Evolutionary conservation across 225 moss, liverwort and hornwort species (phyloP).

Genomic region (Anthoceros angustus): DNA sequence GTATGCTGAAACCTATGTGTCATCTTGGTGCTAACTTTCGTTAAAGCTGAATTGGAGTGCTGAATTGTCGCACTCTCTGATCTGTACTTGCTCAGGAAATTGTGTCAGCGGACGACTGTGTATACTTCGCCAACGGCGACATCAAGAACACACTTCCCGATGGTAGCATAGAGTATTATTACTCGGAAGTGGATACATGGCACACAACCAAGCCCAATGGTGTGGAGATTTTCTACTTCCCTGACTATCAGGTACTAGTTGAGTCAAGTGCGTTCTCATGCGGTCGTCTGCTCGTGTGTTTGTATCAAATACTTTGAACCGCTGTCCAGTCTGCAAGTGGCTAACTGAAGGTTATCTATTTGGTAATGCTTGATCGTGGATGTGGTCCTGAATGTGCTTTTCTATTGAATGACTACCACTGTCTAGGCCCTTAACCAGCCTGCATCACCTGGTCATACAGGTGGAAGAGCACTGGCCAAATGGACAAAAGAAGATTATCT

Average conservation of each 20-base stretch:
- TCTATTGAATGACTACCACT: too few species aligned
- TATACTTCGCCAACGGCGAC: background rate
- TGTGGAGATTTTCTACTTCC: slow-evolving; percentile 3
- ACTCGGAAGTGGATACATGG: background rate
- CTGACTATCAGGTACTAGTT: background rate
- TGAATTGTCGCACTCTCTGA: background rate
- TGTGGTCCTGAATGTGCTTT: too few species aligned
- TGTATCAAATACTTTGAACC: background rate
- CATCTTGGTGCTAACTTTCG: background rate
- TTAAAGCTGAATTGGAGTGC: background rate
- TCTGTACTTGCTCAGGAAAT: background rate
- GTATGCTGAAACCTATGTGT: too few species aligned
- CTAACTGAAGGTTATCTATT: too few species aligned
- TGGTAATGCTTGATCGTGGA: too few species aligned
- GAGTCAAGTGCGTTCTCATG: background rate
- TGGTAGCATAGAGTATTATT: slow-evolving; percentile 3
- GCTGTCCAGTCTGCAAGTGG: background rate
- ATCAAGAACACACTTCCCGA: slow-evolving; percentile 1
- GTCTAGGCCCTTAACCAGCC: too few species aligned
- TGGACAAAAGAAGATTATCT: background rate
- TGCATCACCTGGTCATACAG: background rate
- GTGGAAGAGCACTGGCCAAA: slow-evolving; percentile 5
- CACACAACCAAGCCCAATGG: background rate
- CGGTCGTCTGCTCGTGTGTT: background rate
- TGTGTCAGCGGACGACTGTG: background rate